These are phyloP conservation scores for Daldinia bambusicola DNA, from an alignment of 495 filamentous ascomycete species.

Conservation along the genomic window DNA sequence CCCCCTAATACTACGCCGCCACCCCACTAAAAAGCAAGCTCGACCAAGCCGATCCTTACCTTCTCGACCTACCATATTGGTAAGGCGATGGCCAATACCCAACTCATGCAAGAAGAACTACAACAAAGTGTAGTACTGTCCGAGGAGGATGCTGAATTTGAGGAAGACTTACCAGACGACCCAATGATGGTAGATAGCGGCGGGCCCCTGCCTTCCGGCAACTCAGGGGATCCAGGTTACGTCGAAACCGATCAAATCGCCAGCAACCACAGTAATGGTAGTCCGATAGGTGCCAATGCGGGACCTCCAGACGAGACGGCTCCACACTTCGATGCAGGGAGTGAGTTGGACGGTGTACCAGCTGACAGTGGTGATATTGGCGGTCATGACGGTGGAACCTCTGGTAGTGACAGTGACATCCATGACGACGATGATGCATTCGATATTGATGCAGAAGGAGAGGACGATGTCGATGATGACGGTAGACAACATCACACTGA, in stretches of 20 bases:
- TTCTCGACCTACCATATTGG: neutral
- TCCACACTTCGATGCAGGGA: constrained; percentile 37
- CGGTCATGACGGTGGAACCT: constrained; percentile 56
- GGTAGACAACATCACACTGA: constrained; percentile 31
- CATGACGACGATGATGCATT: constrained; percentile 55
- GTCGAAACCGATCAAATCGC: constrained; percentile 54
- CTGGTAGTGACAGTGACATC: constrained; percentile 52
- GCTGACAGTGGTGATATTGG: constrained; percentile 50
- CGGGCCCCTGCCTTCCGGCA: constrained; percentile 49
- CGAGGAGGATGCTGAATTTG: constrained; percentile 54
- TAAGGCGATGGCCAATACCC: constrained; percentile 57
- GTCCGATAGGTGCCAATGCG: constrained; percentile 31
- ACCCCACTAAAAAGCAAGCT: neutral
- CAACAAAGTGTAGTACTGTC: constrained; percentile 61
- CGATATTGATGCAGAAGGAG: constrained; percentile 49
- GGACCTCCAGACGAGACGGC: constrained; percentile 46
- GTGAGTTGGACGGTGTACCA: constrained; percentile 54
- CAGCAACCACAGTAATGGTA: neutral
- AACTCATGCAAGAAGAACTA: constrained; percentile 62
- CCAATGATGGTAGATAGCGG: constrained; percentile 49
- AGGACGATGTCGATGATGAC: constrained; percentile 61
- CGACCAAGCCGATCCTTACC: neutral
- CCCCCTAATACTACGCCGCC: neutral
- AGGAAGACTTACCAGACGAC: constrained; percentile 38
- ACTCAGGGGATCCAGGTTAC: constrained; percentile 47